Base-by-base conservation (phyloP, 2,329 filamentous ascomycete genomes). In the Diaporthe eres region DNA sequence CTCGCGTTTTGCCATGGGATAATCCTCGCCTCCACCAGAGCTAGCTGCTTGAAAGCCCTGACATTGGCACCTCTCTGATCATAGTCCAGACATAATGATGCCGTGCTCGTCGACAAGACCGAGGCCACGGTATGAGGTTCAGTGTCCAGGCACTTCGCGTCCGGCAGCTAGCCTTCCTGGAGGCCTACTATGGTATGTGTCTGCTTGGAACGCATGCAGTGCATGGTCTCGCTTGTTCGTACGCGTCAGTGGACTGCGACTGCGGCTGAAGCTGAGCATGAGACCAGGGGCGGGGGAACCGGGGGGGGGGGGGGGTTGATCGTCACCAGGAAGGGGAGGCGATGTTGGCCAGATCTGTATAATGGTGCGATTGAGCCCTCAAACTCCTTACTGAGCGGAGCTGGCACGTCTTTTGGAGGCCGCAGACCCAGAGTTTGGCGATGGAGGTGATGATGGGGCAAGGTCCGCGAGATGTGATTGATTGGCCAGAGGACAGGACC, bases 181-280 rank as follows among this genome's bases (percentile, higher is more conserved):
- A 39, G 47, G 65, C 31, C 65, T 68, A 34, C 34, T 34, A 34
- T 34, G 34, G 34, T 34, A 39, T 39, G 10, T 39, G 8, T n/a
- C 12, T 4, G 44, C 65, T 53, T 28, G 47, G 13, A 39, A 68
- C 31, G 25, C 22, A 53, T 51, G 28, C 19, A 15, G 4, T 68
- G 22, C 47, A 68, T 68, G 13, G 31, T 31, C 19, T 53, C 44
- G 44, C 19, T 37, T 53, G 63, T 37, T 51, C 31, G 44, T 53
- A 39, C 65, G 63, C 65, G 31, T 68, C 31, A 68, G 65, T 68
- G 31, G 47, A 68, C 65, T 53, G 47, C 47, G 65, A 53, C 47
- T 39, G 65, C 63, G 63, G 63, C 65, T 68, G 47, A 68, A 68
- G 65, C 47, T 39, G 65, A 68, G 47, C 65, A 68, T 22, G 28